Base-by-base conservation (phyloP, 2,329 filamentous ascomycete species). In the Paraphaeosphaeria sporulosa region DNA sequence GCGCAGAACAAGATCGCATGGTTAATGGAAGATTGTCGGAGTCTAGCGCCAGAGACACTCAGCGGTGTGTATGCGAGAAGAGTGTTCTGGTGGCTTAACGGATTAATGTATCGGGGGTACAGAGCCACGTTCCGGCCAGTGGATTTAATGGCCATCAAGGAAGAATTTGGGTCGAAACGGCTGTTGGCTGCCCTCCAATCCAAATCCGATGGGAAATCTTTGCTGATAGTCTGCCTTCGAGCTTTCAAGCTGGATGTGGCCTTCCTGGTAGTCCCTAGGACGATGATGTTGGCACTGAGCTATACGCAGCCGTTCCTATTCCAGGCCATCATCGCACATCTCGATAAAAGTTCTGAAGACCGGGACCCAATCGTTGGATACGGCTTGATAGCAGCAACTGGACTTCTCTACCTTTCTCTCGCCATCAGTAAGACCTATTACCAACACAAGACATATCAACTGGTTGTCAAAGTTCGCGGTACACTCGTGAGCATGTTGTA, bases 391-490 rank as follows among this genome's bases (percentile, higher is more conserved):
- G 50, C 51, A 9, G 59, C 59, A 21, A 58, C 55, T 19, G 51
- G 50, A 8, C 51, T 62, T 17, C 34, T 62, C 6, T 62, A 58
- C 36, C 23, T 55, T 4, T 46, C 42, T 13, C 46, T 58, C 4
- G 47, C 56, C 2, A 48, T 62, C 19, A 55, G 55, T 27, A 49
- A 52, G 15, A 55, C 55, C 8, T 62, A 58, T 38, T 62, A 62
- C 27, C 56, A 62, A 25, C 56, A 62, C 21, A 62, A 56, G n/a
- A 55, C 55, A 5, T 62, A 62, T 44, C 50, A 55, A 34, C 51
- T 58, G 3, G 59, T 58, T 2, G 58, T 51, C 12, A 42, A 44
- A 19, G 43, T 59, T 15, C 49, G 55, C 19, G 55, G 59, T 13
- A 38, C 44, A 5, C 46, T 62, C 7, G 55, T 55, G 10, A 50